Evolutionary conservation across 148 eudicot genomes (phyloP), one percentile per base, ranked within the genome.

Genomic region (Cornus suecica): DNA sequence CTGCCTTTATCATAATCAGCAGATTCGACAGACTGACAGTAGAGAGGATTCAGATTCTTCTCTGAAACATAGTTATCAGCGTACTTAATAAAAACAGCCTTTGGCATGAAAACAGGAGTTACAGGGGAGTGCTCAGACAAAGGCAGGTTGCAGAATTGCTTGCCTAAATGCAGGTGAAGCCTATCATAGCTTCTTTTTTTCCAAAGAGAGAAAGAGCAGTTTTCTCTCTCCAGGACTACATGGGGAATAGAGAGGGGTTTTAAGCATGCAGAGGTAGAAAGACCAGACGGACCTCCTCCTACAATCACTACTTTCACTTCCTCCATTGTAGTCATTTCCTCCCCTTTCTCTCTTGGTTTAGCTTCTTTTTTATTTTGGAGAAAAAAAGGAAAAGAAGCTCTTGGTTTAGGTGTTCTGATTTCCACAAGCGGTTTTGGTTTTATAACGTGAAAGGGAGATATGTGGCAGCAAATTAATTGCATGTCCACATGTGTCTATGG

Each of bases 161-260:
- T 90, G 0, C 84, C 83, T 20, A 90, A 58, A 54, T 90, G 93
- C 11, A 90, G 91, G 41, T 84, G 84, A 18, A 87, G 76, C 0
- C 88, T 32, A 73, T 90, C 88, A 9, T 90, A 90, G 14, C 91
- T 29, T 34, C 80, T 65, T 54, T 90, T 86, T n/a, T 80, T 86
- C 90, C 89, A 88, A 1, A 86, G 78, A 4, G 84, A 83, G 45
- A 81, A 82, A 14, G 32, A 81, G 64, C 94, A 88, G 75, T 88
- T 87, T 66, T 88, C 91, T 65, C 41, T 60, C 54, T 90, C 94
- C 0, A 90, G 73, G 10, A 90, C 42, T 5, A 90, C 26, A 61
- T 77, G 68, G 0, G 88, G 87, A 14, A 88, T 83, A 0, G 77
- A 78, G 37, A 71, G 74, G 0, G 3, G 16, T 1, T 79, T 25